Evolutionary conservation across 2,329 filamentous ascomycete genomes (phyloP).

Genomic region (Penicillium sp.): DNA sequence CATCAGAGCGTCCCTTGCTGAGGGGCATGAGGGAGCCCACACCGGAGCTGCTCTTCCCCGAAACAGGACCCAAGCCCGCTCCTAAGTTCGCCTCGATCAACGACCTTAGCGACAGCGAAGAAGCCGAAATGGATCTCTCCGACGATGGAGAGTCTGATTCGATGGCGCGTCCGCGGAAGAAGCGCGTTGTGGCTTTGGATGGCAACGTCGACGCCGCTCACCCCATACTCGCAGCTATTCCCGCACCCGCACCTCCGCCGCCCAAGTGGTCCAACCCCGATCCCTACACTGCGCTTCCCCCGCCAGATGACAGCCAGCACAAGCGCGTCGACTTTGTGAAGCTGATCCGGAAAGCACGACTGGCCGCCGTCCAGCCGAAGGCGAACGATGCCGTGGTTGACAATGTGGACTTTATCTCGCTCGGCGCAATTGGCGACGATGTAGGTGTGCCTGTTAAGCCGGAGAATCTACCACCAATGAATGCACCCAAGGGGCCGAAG

Average conservation of each 20-base stretch:
- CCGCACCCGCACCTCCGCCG: conserved; percentile 32
- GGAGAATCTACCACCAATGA: conserved; percentile 37
- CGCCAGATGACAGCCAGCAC: conserved; percentile 71
- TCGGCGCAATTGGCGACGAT: conserved; percentile 63
- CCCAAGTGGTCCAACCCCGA: conserved; percentile 97
- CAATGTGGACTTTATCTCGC: conserved; percentile 87
- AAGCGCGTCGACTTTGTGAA: conserved; percentile 90
- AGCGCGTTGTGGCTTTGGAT: conserved; percentile 40
- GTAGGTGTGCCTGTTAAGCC: neutral
- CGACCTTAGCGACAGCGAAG: conserved; percentile 53
- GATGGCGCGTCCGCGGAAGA: conserved; percentile 47
- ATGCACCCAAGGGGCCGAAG: conserved; percentile 47
- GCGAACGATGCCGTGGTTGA: conserved; percentile 61
- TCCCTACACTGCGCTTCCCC: conserved; percentile 86
- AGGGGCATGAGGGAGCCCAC: conserved; percentile 43
- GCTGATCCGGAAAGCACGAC: conserved; percentile 85
- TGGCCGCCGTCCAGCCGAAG: conserved; percentile 60
- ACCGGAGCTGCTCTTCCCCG: conserved; percentile 40
- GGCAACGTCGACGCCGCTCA: conserved; percentile 23
- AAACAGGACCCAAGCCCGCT: conserved; percentile 35
- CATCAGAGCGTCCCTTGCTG: conserved; percentile 47
- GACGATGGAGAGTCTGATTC: conserved; percentile 47
- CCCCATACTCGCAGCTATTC: conserved; percentile 31
- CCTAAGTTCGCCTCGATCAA: conserved; percentile 47
- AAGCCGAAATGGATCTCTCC: conserved; percentile 54